Conservation (phyloP, 2,329 filamentous ascomycete species). For the Rutstroemia sp. region DNA sequence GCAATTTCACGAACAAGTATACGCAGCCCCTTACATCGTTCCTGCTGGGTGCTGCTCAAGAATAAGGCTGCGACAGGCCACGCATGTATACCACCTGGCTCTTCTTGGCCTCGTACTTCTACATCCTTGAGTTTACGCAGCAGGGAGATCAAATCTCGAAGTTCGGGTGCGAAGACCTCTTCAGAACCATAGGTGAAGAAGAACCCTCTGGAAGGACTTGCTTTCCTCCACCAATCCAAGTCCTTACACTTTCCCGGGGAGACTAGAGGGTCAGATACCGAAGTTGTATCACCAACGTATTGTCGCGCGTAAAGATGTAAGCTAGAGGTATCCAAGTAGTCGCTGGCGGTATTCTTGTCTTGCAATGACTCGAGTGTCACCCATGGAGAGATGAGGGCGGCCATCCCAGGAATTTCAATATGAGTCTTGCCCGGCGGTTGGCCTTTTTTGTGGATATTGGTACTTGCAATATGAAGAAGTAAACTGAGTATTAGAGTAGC, state of each 20-base stretch:
- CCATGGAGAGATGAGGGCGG: constrained; percentile 76
- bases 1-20: constrained; percentile 10
- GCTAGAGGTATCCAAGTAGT: constrained; percentile 63
- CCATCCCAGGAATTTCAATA: constrained; percentile 44
- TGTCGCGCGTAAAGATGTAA: constrained; percentile 64
- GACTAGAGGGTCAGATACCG: constrained; percentile 46
- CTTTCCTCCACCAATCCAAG: constrained; percentile 55
- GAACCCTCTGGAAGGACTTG: constrained; percentile 59
- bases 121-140: constrained; percentile 44
- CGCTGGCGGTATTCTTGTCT: constrained; percentile 62
- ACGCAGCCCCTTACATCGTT: constrained; percentile 45
- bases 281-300: constrained; percentile 51
- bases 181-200: constrained; percentile 67
- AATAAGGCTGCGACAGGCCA: constrained; percentile 69
- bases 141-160: constrained; percentile 49
- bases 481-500: constrained; percentile 67
- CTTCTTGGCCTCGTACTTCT: constrained; percentile 37
- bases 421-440: not conserved
- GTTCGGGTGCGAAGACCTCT: constrained; percentile 70
- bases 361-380: constrained; percentile 60
- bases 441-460: not conserved
- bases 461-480: constrained; percentile 53
- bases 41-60: constrained; percentile 38
- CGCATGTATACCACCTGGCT: constrained; percentile 65
- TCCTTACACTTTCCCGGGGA: constrained; percentile 68